phyloP scores from a whole-genome alignment of 306 rosid species.

The Castanea mollissima region DNA sequence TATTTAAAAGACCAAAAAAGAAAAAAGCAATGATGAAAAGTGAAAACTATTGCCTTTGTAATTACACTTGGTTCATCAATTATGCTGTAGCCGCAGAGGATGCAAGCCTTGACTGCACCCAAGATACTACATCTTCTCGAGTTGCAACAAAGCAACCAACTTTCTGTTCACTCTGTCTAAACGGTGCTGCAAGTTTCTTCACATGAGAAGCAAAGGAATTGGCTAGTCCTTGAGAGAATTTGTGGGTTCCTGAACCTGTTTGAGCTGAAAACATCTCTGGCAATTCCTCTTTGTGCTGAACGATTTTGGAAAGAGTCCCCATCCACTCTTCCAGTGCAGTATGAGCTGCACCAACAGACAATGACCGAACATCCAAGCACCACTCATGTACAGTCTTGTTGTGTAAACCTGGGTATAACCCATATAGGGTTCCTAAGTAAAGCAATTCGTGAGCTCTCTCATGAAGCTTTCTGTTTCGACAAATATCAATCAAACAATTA shows the following conservation, averaged over 20 bases:
- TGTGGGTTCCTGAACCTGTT: slow-evolving; percentile 77
- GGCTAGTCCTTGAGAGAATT: slow-evolving; percentile 74
- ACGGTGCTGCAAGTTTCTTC: slow-evolving; percentile 74
- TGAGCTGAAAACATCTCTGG: slow-evolving; percentile 72
- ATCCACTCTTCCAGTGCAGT: slow-evolving; percentile 97
- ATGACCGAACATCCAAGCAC: slow-evolving; percentile 85
- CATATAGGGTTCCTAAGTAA: slow-evolving; percentile 79
- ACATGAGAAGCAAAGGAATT: slow-evolving; percentile 77
- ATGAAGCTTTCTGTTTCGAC: slow-evolving; percentile 57
- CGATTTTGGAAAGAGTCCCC: slow-evolving; percentile 65
- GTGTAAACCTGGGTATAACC: slow-evolving; percentile 86
- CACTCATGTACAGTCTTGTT: slow-evolving; percentile 59
- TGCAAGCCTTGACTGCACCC: slow-evolving; percentile 62
- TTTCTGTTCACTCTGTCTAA: slow-evolving; percentile 63
- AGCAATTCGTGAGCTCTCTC: slow-evolving; percentile 91
- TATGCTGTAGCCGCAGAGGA: slow-evolving; percentile 26
- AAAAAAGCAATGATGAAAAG: not conserved
- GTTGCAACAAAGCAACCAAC: slow-evolving; percentile 73
- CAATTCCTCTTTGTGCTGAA: slow-evolving; percentile 55
- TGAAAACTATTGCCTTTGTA: not conserved
- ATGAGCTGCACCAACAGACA: slow-evolving; percentile 83
- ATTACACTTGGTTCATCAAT: slow-evolving; percentile 17
- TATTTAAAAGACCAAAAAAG: not conserved
- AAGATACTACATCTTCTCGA: slow-evolving; percentile 70
- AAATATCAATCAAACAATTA: slow-evolving; percentile 89